These are phyloP conservation scores for Grosmannia clavigera DNA, from an alignment of 2,329 filamentous ascomycete species.

Conservation along the genomic window DNA sequence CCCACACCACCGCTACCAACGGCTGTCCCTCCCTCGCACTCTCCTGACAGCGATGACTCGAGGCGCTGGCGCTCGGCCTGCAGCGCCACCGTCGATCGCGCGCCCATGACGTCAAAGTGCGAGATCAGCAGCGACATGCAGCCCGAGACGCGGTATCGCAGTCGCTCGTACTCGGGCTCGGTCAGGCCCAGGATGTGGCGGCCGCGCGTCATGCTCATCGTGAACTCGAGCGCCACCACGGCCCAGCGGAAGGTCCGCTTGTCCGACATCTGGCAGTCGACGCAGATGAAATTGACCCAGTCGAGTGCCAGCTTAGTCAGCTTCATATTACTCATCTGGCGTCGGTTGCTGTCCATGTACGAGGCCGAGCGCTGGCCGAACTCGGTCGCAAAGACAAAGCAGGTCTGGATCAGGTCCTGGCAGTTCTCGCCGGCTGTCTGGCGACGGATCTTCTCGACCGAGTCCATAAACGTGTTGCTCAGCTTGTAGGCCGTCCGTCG, in stretches of 20 bases:
- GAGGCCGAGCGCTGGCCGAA: conserved; percentile 90
- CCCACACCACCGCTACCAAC: neutral
- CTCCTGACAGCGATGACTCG: conserved; percentile 51
- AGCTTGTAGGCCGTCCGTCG: conserved; percentile 93
- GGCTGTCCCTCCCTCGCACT: neutral
- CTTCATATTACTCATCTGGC: conserved; percentile 95
- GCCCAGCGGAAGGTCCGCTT: conserved; percentile 96
- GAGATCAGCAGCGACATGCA: conserved; percentile 97
- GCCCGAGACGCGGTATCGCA: conserved; percentile 81
- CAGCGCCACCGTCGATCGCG: conserved; percentile 81
- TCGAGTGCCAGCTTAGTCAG: conserved; percentile 86
- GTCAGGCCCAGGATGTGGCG: conserved; percentile 85
- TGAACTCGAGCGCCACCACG: conserved; percentile 86
- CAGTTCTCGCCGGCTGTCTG: conserved; percentile 78
- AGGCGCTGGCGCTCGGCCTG: conserved; percentile 85
- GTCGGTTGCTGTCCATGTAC: conserved; percentile 90
- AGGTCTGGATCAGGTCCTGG: conserved; percentile 93
- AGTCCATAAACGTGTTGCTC: conserved; percentile 97
- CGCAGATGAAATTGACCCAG: conserved; percentile 96
- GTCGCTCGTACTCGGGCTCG: conserved; percentile 71
- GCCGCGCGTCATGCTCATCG: conserved; percentile 92
- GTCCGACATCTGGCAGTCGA: conserved; percentile 89
- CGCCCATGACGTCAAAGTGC: conserved; percentile 98
- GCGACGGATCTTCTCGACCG: conserved; percentile 80
- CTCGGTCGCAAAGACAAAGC: conserved; percentile 97